Conservation (phyloP, 192 early-diverging fungal genomes). For the Backusella sp. region DNA sequence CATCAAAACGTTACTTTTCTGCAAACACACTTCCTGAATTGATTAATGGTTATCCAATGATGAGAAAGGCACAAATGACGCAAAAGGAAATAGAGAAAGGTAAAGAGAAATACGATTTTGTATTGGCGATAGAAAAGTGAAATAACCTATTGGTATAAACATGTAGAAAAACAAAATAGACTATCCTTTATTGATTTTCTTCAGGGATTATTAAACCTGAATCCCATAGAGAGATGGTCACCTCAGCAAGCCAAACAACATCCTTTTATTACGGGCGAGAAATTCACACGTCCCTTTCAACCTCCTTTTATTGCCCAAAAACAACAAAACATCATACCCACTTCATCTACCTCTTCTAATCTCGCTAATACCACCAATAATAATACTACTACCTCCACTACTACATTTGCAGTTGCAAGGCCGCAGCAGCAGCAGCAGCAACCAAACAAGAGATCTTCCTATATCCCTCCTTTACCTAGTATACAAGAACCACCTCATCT, state of each 20-base stretch:
- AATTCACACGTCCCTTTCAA: slow-evolving; percentile 65
- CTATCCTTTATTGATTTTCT: slow-evolving; percentile 88
- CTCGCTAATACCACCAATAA: neutral
- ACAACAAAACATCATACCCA: slow-evolving; percentile 1
- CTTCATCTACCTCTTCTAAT: neutral
- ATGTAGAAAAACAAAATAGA: slow-evolving; percentile 66
- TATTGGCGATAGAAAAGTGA: neutral
- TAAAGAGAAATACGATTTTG: slow-evolving; percentile 22
- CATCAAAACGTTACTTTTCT: slow-evolving; percentile 89
- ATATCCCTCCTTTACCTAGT: slow-evolving; percentile 14
- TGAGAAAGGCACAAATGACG: slow-evolving; percentile 59
- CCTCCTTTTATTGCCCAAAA: slow-evolving; percentile 36
- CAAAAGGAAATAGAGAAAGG: slow-evolving; percentile 74
- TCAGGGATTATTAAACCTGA: slow-evolving; percentile 84
- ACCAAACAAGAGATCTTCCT: neutral
- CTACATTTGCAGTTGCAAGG: neutral
- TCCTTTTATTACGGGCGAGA: slow-evolving; percentile 92
- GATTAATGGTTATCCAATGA: slow-evolving; percentile 80
- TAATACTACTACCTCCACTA: neutral
- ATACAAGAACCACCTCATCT: slow-evolving; percentile 11
- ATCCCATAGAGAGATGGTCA: slow-evolving; percentile 91
- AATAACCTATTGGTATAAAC: neutral
- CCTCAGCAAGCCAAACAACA: slow-evolving; percentile 92
- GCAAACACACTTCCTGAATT: slow-evolving; percentile 87
- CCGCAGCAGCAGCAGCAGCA: neutral